These are phyloP conservation scores for Stephania cephalantha DNA, from an alignment of 164 flowering plant species.

Conservation along the genomic window DNA sequence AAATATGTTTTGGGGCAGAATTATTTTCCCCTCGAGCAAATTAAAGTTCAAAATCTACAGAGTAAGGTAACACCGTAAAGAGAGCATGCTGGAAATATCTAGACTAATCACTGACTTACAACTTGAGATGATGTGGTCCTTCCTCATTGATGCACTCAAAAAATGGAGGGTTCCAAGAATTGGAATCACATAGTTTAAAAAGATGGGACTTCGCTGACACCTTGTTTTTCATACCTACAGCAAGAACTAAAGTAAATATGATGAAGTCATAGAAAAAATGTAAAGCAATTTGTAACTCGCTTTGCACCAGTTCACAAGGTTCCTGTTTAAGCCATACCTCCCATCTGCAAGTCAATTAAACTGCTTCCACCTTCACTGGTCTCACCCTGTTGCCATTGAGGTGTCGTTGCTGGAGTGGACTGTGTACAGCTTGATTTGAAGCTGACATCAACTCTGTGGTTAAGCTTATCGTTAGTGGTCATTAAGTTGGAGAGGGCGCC, in stretches of 20 bases:
- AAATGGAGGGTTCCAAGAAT: slow-evolving; percentile 60
- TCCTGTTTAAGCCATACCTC: slow-evolving; percentile 22
- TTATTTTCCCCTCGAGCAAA: background rate
- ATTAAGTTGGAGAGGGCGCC: too few relatives aligned
- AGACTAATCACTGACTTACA: slow-evolving; percentile 40
- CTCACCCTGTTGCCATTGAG: background rate
- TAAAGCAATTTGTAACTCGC: background rate
- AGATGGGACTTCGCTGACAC: slow-evolving; percentile 53
- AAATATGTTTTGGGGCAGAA: background rate
- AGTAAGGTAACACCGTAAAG: too few relatives aligned
- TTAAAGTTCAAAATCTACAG: background rate
- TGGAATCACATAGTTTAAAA: slow-evolving; percentile 56
- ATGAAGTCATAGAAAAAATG: background rate
- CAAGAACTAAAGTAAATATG: background rate
- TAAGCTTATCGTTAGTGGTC: slow-evolving; percentile 4
- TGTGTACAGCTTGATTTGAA: background rate
- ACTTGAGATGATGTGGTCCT: slow-evolving; percentile 63
- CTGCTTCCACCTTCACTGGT: slow-evolving; percentile 1
- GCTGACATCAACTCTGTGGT: background rate
- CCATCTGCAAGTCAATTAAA: slow-evolving; percentile 6
- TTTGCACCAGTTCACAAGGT: background rate
- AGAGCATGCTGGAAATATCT: too few relatives aligned
- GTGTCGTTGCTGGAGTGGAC: background rate
- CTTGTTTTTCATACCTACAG: slow-evolving; percentile 20
- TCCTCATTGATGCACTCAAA: slow-evolving; percentile 70